Evolutionary conservation across 345 rosid species (phyloP), one percentile per base, ranked within the genome.

Genomic region (Bretschneidera sinensis): DNA sequence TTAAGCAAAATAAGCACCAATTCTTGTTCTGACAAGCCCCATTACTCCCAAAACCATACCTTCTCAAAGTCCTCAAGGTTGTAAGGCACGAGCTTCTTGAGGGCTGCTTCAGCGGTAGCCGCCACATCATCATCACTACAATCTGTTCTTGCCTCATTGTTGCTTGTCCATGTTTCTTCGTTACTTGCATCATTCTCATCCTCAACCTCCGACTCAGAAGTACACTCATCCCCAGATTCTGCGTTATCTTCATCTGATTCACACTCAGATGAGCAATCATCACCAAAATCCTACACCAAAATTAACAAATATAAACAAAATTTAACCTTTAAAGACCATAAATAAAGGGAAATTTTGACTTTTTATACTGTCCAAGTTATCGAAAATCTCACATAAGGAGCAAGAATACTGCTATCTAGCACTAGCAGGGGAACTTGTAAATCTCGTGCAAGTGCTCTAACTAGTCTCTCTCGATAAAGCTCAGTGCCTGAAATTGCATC

Each of bases 401-500:
- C 92, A 72, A 94, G 96, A 50, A 86, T 72, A 20, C 85, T 82
- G 84, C 97, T 88, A 78, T 88, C 96, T 34, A 94, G 96, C 64
- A 94, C 80, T 79, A 94, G 68, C 63, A 94, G 64, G 19, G 97
- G 92, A 67, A 88, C 97, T 71, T 81, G 79, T 62, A 86, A 73
- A 75, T 90, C 95, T 54, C 60, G 87, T 45, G 99, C 99, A 71
- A 90, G 92, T 22, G 95, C 97, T 77, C 81, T 79, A 45, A 94
- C 97, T 71, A 88, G 54, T 78, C 99, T 83, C 77, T 94, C 99
- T 28, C 91, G 79, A 65, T 86, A 90, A 60, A 94, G 99, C 70
- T 90, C 96, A 16, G 96, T 90, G 59, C 97, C 99, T 92, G 75
- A 68, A 67, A 56, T 53, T 57, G 63, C 63, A 68, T 56, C 60